Percentiles rank a stretch among this genome's conserved stretches.
Evolutionary conservation across 331 rosid species (phyloP).

Genomic region (Prunus yedoensis): DNA sequence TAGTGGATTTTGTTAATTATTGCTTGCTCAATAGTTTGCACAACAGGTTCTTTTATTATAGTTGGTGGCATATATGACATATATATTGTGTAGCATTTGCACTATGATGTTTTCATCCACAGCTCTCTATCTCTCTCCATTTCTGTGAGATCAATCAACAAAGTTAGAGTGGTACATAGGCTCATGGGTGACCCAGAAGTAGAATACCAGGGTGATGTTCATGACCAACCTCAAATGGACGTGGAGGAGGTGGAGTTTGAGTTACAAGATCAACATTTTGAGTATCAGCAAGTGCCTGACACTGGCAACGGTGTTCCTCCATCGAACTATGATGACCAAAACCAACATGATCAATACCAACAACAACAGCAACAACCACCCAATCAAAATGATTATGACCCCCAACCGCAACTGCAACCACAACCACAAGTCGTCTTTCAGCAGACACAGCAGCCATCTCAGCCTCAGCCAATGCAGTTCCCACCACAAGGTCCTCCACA

Average conservation of each 20-base stretch:
- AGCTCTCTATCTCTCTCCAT: background rate
- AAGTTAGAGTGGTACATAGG: background rate
- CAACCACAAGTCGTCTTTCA: background rate
- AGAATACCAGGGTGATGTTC: background rate
- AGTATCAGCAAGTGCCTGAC: background rate
- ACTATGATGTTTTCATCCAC: background rate
- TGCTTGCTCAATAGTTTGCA: background rate
- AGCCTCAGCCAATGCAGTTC: background rate
- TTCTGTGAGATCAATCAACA: background rate
- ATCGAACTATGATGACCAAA: background rate
- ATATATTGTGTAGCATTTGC: background rate
- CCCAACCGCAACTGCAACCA: background rate
- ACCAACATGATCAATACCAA: slow-evolving; percentile 10
- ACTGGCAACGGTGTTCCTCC: no score
- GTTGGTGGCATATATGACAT: background rate
- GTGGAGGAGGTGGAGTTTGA: background rate
- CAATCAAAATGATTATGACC: background rate
- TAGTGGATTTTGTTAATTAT: background rate
- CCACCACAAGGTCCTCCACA: slow-evolving; percentile 3
- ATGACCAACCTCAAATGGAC: background rate
- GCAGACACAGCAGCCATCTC: background rate
- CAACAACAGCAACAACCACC: background rate
- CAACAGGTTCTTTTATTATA: background rate
- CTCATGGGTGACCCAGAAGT: slow-evolving; percentile 8
- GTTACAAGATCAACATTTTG: background rate